These are phyloP conservation scores for Coniochaeta sp. DNA, from an alignment of 2,329 filamentous ascomycete species.

Conservation along the genomic window DNA sequence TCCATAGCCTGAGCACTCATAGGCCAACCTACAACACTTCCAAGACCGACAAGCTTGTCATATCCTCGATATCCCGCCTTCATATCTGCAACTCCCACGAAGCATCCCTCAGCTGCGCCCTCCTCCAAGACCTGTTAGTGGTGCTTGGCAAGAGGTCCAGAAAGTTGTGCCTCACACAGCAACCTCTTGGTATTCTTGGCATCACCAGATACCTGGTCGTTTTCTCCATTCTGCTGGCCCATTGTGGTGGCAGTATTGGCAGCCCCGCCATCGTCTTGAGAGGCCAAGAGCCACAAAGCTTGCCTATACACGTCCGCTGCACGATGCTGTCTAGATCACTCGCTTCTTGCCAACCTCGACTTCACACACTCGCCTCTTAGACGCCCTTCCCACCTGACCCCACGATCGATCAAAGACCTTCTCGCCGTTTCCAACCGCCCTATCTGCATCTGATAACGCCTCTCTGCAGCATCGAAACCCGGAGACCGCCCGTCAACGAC, in stretches of 20 bases:
- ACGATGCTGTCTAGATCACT: neutral
- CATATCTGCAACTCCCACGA: neutral
- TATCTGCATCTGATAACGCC: neutral
- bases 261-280: conserved; percentile 1
- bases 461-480: neutral
- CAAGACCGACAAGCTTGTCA: neutral
- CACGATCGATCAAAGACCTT: neutral
- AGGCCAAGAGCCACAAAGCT: neutral
- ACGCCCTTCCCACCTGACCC: neutral
- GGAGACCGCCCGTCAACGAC: neutral
- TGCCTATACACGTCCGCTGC: neutral
- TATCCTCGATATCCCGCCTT: neutral
- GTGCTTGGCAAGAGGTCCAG: conserved; percentile 1
- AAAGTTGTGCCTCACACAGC: conserved; percentile 2
- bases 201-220: neutral
- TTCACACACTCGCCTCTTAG: neutral
- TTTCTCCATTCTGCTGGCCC: too few relatives aligned
- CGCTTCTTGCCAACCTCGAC: neutral
- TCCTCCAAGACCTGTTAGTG: conserved; percentile 1
- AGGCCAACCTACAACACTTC: neutral
- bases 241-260: neutral
- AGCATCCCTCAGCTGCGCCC: conserved; percentile 1
- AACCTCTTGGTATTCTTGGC: conserved; percentile 3
- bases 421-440: neutral
- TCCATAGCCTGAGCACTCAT: neutral